Evolutionary conservation across 192 early-diverging fungal genomes (phyloP).

Genomic region (Coemansia sp.): DNA sequence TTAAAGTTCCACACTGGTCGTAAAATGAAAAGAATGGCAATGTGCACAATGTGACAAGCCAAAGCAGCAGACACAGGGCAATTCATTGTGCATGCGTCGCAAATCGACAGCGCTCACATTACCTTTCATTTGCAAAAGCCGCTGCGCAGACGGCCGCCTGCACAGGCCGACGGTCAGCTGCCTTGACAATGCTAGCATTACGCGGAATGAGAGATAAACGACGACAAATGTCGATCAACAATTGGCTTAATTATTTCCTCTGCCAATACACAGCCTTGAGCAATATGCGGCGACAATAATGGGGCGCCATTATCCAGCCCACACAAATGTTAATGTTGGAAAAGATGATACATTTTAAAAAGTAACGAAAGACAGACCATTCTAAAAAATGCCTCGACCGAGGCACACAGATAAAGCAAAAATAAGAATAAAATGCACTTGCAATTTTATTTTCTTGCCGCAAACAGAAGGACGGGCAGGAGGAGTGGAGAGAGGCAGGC

Average conservation of each 20-base stretch:
- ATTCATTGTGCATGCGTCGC: constrained; percentile 5
- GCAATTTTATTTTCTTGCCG: constrained; percentile 11
- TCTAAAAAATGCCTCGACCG: constrained; percentile 4
- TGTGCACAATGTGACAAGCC: constrained; percentile 3
- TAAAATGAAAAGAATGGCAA: background rate
- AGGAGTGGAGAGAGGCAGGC: background rate
- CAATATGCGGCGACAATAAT: background rate
- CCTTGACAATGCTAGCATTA: constrained; percentile 4
- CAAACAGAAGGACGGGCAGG: background rate
- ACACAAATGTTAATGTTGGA: background rate
- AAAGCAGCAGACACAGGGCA: background rate
- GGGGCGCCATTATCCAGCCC: background rate
- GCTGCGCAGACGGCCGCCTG: constrained; percentile 11
- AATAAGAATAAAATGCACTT: constrained; percentile 17
- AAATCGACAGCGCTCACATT: constrained; percentile 4
- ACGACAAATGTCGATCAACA: constrained; percentile 4
- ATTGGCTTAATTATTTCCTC: background rate
- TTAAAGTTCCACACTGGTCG: background rate
- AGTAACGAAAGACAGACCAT: constrained; percentile 1
- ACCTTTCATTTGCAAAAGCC: constrained; percentile 6
- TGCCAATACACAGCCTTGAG: too few relatives aligned
- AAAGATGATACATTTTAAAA: constrained; percentile 17
- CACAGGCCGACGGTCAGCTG: constrained; percentile 9
- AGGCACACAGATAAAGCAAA: background rate
- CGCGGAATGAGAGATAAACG: background rate